Base-by-base conservation (phyloP, 2,329 filamentous ascomycete species). In the Gnomoniopsis smithogilvyi region DNA sequence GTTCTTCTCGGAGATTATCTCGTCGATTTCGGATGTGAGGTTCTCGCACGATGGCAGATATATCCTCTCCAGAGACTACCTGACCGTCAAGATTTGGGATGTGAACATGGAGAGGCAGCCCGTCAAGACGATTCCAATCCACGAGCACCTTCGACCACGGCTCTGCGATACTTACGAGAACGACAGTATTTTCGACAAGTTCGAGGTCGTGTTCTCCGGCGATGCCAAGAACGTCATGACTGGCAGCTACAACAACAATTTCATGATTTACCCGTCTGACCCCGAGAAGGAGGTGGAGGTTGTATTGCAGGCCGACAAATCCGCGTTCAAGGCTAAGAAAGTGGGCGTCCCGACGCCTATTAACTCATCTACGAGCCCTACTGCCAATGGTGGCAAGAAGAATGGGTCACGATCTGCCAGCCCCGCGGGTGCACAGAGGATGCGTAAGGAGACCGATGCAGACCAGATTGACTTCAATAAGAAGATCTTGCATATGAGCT, bases 391-490 rank as follows among this genome's bases (percentile, higher is more conserved):
- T 62, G 83, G 85, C 64, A 97, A 96, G 85, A 97, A 96, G 81
- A 87, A 88, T 59, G 87, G 88, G 52, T 96, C 92, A 63, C 86
- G 95, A 76, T 91, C 93, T 60, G 91, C 88, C 66, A 97, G 93
- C 73, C 94, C 95, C 62, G 87, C 86, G 53, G 87, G 86, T 54
- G 80, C 83, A 56, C 92, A 95, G 72, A 86, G 95, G 68, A 98
- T 99, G 95, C 89, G 93, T 70, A 98, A 97, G 79, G 95, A 99
- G 80, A 99, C 95, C 55, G 95, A 99, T 75, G 95, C 95, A 60
- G 94, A 99, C 75, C 94, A 98, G 79, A 98, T 98, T 75, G 95
- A 99, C 76, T 99, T 98, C 78, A 98, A 98, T 84, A 99, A 98
- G 85, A 99, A 99, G 85, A 99, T 99, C 69, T 75, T 99, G 72